These are phyloP conservation scores for Cladosporium sp. DNA, from an alignment of 2,329 filamentous ascomycete species.

Conservation along the genomic window DNA sequence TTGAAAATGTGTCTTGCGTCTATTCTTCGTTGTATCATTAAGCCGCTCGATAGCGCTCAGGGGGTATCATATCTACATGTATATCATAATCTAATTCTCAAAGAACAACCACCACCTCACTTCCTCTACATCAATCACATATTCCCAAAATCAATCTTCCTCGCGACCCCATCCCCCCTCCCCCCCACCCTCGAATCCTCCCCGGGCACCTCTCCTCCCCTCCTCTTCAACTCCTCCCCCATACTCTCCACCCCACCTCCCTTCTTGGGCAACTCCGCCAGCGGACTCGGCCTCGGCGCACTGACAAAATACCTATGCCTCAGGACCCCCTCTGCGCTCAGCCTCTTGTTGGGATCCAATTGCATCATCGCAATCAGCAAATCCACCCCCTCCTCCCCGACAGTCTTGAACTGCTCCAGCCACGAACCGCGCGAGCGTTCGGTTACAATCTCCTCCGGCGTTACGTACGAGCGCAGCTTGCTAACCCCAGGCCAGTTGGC, in stretches of 20 bases:
- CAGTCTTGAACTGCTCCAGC: slow-evolving; percentile 70
- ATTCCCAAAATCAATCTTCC: slow-evolving; percentile 75
- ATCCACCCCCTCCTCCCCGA: slow-evolving; percentile 80
- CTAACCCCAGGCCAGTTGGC: slow-evolving; percentile 94
- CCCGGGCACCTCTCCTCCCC: slow-evolving; percentile 67
- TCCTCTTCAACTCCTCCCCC: slow-evolving; percentile 75
- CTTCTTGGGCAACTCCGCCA: slow-evolving; percentile 77
- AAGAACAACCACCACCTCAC: no score
- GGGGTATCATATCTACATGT: no score
- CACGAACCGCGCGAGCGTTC: slow-evolving; percentile 66
- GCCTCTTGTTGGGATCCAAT: slow-evolving; percentile 81
- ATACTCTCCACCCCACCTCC: slow-evolving; percentile 69
- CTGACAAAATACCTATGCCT: slow-evolving; percentile 81
- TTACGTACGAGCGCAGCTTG: slow-evolving; percentile 74
- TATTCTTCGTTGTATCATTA: no score
- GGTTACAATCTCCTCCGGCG: slow-evolving; percentile 58
- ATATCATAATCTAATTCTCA: no score
- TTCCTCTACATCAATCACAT: slow-evolving; percentile 1
- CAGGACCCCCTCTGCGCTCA: slow-evolving; percentile 72
- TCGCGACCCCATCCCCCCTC: slow-evolving; percentile 69
- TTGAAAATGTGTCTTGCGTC: no score
- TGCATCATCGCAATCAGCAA: slow-evolving; percentile 79
- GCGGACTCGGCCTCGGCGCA: slow-evolving; percentile 77
- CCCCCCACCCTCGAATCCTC: slow-evolving; percentile 34
- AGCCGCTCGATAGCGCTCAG: no score